Base-by-base conservation (phyloP, 495 filamentous ascomycete species). In the Penicillium ucsense region DNA sequence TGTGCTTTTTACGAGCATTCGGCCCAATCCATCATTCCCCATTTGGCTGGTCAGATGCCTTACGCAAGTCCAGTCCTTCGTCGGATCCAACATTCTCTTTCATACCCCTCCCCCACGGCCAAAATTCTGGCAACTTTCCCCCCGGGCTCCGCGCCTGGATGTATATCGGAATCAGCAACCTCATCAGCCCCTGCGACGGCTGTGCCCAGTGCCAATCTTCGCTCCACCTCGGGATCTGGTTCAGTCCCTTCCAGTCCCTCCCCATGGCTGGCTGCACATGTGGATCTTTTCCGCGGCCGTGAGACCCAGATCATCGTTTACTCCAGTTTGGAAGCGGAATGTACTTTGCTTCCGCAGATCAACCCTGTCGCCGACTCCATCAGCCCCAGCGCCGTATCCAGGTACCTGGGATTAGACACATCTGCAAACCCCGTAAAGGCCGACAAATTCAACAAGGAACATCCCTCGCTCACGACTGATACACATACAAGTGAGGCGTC, bases 301-400 rank as follows among this genome's bases (percentile, higher is more conserved):
- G 77, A 84, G 51, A 85, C 82, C 12, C 74, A 84, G 52, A 65
- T 79, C 9, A 75, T 77, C 71, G 29, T 85, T 4, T 85, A 78
- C 51, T 72, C 65, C 31, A 79, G 77, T 12, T 52, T 78, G 1
- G 82, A 84, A 51, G 56, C 54, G 46, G 49, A 57, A 37, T 43
- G 49, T 51, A 57, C 59, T 45, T 57, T 49, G 51, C 52, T 47
- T 12, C 34, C 42, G 41, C 53, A 47, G 49, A 57, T 60, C 52
- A 49, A 28, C 46, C 37, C 44, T 48, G 44, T 38, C 31, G 12
- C 35, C 9, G 40, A 31, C 31, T 27, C 41, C 20, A 20, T 20
- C 20, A 8, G 33, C 7, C 45, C 38, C 12, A 27, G 12, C 38
- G 39, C 29, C 35, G 35, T n/a, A 36, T 42, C 43, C 39, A 41